Conservation (phyloP, 495 filamentous ascomycete species). For the Annulohypoxylon stygium region DNA sequence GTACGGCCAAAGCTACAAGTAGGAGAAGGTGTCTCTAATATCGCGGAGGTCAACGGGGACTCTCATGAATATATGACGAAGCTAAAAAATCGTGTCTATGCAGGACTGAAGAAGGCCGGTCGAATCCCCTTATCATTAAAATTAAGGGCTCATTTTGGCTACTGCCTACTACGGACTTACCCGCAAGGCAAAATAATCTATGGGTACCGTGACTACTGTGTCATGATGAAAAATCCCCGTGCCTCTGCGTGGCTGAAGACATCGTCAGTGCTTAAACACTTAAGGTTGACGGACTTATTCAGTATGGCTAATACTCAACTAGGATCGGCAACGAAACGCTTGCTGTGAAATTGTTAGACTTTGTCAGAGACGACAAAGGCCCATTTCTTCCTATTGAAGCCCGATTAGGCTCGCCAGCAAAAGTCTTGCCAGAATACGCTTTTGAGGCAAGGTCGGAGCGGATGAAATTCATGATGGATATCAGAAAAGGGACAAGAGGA, state of each 20-base stretch:
- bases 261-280: conserved; percentile 47
- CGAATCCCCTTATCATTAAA: conserved; percentile 54
- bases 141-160: conserved; percentile 71
- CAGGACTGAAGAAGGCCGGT: conserved; percentile 43
- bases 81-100: conserved; percentile 40
- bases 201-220: conserved; percentile 63
- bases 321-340: conserved; percentile 42
- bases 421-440: conserved; percentile 41
- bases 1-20: conserved; percentile 27
- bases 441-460: conserved; percentile 39
- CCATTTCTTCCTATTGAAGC: conserved; percentile 46
- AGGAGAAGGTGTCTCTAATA: not conserved
- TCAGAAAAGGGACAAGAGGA: conserved; percentile 21
- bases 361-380: conserved; percentile 36
- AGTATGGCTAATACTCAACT: conserved; percentile 23
- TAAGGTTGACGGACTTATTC: conserved; percentile 1
- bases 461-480: conserved; percentile 27
- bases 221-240: conserved; percentile 56
- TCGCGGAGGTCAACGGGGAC: not conserved
- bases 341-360: conserved; percentile 43
- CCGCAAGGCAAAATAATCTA: conserved; percentile 54
- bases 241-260: conserved; percentile 53
- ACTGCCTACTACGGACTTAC: conserved; percentile 63
- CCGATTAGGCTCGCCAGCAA: conserved; percentile 35
- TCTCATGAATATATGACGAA: conserved; percentile 26